A percentile compares a stretch with the other conserved stretches of the same genome.
Conservation (phyloP, 1,139 yeast species). For the Suhomyces yuchorum region DNA sequence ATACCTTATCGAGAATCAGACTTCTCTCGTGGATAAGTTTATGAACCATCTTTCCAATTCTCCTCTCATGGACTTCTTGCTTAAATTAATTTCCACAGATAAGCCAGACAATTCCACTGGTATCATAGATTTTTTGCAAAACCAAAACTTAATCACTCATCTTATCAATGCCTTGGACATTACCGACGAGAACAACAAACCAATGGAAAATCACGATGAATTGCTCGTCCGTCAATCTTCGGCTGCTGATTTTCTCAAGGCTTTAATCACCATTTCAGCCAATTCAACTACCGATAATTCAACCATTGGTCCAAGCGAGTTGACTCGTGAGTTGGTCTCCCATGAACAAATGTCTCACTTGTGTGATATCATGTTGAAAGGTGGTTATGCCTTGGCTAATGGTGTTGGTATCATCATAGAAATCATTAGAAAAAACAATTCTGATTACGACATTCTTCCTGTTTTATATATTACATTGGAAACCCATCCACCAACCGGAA, state of each 20-base stretch:
- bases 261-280: constrained; percentile 52
- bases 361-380: constrained; percentile 82
- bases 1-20: constrained; percentile 64
- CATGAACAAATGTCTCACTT: constrained; percentile 68
- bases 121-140: constrained; percentile 69
- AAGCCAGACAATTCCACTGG: constrained; percentile 78
- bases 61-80: constrained; percentile 80
- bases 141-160: constrained; percentile 61
- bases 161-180: constrained; percentile 59
- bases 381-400: constrained; percentile 90
- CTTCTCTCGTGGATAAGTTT: constrained; percentile 65
- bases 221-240: constrained; percentile 47
- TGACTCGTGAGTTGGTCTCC: constrained; percentile 82
- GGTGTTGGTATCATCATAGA: constrained; percentile 97
- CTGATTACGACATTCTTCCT: constrained; percentile 91
- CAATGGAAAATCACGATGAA: constrained; percentile 37
- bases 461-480: constrained; percentile 84
- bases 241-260: constrained; percentile 52
- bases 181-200: constrained; percentile 19
- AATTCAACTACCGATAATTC: constrained; percentile 83
- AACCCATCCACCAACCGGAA: constrained; percentile 90
- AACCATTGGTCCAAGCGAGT: constrained; percentile 94
- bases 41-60: constrained; percentile 81
- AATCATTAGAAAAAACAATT: constrained; percentile 90
- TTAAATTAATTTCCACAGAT: constrained; percentile 77